Evolutionary conservation across 257 asterid genomes (phyloP).

Genomic region (Solanum paucissectum): DNA sequence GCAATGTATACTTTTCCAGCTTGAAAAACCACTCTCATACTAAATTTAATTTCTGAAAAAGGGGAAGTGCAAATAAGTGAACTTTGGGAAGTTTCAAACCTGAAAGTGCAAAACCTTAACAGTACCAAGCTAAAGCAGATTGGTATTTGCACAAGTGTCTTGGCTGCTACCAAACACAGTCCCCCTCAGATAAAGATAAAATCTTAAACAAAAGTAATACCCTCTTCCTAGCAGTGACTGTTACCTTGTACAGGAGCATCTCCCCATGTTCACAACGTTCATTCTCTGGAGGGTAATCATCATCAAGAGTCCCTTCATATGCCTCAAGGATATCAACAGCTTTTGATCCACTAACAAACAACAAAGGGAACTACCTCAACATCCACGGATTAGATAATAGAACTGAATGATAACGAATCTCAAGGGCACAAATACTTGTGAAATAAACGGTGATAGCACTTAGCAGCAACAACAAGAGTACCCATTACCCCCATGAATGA

Average conservation of each 20-base stretch:
- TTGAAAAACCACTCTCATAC: not conserved
- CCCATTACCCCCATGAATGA: not conserved
- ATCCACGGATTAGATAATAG: not conserved
- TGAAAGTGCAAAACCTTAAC: not conserved
- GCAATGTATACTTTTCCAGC: not conserved
- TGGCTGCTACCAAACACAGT: not conserved
- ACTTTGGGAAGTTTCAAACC: not conserved
- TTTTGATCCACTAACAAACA: slow-evolving; percentile 64
- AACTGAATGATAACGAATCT: not conserved
- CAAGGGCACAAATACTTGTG: not conserved
- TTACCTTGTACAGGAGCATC: slow-evolving; percentile 97
- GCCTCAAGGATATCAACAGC: slow-evolving; percentile 98
- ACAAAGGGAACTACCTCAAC: slow-evolving; percentile 5
- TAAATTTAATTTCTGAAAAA: not conserved
- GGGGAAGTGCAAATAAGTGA: not conserved
- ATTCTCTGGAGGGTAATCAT: slow-evolving; percentile 91
- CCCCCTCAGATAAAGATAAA: not conserved
- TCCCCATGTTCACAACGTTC: slow-evolving; percentile 96
- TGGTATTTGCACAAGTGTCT: not conserved
- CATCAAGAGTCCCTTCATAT: slow-evolving; percentile 98
- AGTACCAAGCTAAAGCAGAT: not conserved
- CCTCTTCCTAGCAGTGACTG: not conserved
- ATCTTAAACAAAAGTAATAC: not conserved
- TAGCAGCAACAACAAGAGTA: not conserved
- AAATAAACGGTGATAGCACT: not conserved